Evolutionary conservation across 2,329 filamentous ascomycete genomes (phyloP), one percentile per base, ranked within the genome.

Genomic region (Cladosporium sp.): DNA sequence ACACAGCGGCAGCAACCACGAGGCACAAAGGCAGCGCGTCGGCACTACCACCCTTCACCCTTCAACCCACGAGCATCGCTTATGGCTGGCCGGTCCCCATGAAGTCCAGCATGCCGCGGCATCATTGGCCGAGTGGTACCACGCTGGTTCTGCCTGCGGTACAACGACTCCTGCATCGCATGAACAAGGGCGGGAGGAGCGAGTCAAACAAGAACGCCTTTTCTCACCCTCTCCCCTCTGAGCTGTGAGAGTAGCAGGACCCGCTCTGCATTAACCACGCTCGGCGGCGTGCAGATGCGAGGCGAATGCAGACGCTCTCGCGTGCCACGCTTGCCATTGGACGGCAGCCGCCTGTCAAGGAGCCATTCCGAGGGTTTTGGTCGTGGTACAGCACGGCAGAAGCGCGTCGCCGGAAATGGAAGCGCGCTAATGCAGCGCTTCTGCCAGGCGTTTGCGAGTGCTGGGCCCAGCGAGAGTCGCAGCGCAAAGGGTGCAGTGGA

Each of bases 381-480:
- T 21, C 40, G 52, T 55, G 52, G 52, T 55, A 33, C 28, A 29
- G 18, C 8, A 18, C 52, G 28, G 28, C 52, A 29, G 52, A 49
- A 53, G 60, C 60, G 49, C 49, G 46, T 62, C 60, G 60, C 60
- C 49, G 7, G 26, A 62, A 60, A 40, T 21, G n/a, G 55, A 35
- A 12, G 55, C 8, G 29, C 33, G 31, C 55, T 40, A 37, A 37
- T 57, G 55, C 55, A 57, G 33, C 56, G 23, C n/a, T 44, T 44
- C 37, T 40, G 33, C 33, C 35, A 59, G 56, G 35, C 37, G 29
- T 46, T 31, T 56, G 26, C 52, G 29, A 21, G 26, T 21, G 52
- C 52, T 31, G 52, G 26, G 26, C 29, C 1, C 29, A 4, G 37
- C 5, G n/a, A 46, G n/a, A 46, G 40, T 10, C 31, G 33, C 33